Evolutionary conservation across 305 asterid genomes (phyloP).

Genomic region (Solanum hybrid): DNA sequence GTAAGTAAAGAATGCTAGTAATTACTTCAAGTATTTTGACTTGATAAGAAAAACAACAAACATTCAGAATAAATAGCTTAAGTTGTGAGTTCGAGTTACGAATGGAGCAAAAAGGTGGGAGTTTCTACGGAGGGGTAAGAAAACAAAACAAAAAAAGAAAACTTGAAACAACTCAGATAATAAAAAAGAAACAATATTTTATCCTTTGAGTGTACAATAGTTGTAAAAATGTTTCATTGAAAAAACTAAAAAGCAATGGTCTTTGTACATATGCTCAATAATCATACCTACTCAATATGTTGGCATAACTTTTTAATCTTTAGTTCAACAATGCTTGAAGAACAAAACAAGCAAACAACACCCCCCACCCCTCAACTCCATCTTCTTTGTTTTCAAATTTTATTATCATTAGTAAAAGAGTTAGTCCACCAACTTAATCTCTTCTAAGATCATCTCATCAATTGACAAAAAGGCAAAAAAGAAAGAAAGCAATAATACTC

Average conservation of each 20-base stretch:
- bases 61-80: background rate
- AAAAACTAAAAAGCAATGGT: too few species aligned
- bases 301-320: background rate
- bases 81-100: background rate
- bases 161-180: background rate
- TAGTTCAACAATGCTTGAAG: background rate
- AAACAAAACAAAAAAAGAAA: too few species aligned
- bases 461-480: background rate
- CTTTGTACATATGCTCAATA: background rate
- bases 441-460: slow-evolving; percentile 3
- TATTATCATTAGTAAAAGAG: slow-evolving; percentile 19
- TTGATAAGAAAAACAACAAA: background rate
- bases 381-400: background rate
- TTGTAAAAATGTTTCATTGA: background rate
- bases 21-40: background rate
- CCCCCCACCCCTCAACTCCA: background rate
- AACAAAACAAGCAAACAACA: background rate
- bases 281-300: background rate
- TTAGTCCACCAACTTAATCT: slow-evolving; percentile 25
- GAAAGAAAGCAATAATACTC: background rate
- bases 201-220: background rate
- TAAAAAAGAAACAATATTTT: too few species aligned
- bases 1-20: background rate
- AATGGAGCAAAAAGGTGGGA: background rate
- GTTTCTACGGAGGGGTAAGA: too few species aligned